Evolutionary conservation across 2,329 filamentous ascomycete genomes (phyloP).

Genomic region (Xylaria arbuscula): DNA sequence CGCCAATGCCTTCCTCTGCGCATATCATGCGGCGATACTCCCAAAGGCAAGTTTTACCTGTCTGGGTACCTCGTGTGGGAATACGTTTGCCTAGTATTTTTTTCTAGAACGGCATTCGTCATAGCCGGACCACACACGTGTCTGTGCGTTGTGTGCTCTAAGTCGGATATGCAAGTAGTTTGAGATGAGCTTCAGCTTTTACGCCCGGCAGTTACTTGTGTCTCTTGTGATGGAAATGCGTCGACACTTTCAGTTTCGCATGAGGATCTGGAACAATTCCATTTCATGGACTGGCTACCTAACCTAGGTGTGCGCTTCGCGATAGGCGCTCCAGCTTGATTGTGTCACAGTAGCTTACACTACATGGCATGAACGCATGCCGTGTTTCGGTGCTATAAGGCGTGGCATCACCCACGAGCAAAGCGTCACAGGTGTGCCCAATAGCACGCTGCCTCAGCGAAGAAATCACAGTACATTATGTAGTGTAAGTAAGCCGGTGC

Average conservation of each 20-base stretch:
- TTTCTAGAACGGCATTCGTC: background rate
- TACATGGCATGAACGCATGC: conserved; percentile 16
- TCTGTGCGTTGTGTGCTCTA: conserved; percentile 5
- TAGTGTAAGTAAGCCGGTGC: background rate
- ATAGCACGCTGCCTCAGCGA: conserved; percentile 1
- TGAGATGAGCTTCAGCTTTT: conserved; percentile 22
- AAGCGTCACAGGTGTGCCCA: conserved; percentile 8
- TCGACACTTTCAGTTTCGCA: background rate
- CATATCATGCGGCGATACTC: background rate
- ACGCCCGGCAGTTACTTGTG: background rate
- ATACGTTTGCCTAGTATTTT: conserved; percentile 3
- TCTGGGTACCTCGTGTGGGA: background rate
- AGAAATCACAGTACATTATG: background rate
- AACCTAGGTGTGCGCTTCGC: background rate
- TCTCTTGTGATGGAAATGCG: conserved; percentile 8
- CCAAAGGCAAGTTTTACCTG: background rate
- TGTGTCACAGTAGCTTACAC: conserved; percentile 10
- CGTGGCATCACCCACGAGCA: background rate
- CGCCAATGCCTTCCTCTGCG: background rate
- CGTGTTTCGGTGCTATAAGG: background rate
- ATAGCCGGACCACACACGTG: background rate
- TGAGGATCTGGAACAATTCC: conserved; percentile 7
- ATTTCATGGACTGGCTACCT: background rate
- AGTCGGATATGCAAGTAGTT: conserved; percentile 5
- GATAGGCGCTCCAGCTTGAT: conserved; percentile 2